Conservation (phyloP, 176 grass and related monocot genomes). For the Phyllostachys edulis region DNA sequence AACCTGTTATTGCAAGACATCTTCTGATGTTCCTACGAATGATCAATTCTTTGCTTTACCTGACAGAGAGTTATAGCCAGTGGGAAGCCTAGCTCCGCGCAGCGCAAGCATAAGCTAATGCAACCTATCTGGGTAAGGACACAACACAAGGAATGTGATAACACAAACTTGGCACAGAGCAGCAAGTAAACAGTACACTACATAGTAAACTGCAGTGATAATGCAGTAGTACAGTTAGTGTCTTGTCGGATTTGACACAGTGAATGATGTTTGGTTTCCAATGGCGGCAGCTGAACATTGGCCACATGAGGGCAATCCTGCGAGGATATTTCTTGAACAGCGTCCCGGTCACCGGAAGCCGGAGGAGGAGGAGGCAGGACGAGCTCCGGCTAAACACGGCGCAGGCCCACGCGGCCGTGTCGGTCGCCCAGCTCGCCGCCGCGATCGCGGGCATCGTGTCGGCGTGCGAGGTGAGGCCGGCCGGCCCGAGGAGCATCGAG, state of each 20-base stretch:
- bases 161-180: not conserved
- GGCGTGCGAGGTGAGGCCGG: constrained; percentile 40
- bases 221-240: not conserved
- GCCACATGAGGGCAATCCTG: constrained; percentile 52
- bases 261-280: not conserved
- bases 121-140: constrained; percentile 53
- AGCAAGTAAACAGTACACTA: not conserved
- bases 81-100: constrained; percentile 12
- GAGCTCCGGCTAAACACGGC: constrained; percentile 65
- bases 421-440: constrained; percentile 74
- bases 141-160: not conserved
- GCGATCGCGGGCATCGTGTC: constrained; percentile 62
- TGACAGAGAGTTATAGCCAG: constrained; percentile 34
- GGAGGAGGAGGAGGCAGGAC: constrained; percentile 50
- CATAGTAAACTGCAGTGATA: not conserved
- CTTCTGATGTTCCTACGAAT: not conserved
- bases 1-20: not conserved
- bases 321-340: constrained; percentile 50
- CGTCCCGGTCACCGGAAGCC: constrained; percentile 45
- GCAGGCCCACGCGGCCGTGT: constrained; percentile 74
- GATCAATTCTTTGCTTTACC: not conserved
- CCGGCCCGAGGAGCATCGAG: not conserved
- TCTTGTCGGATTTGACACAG: constrained; percentile 37
- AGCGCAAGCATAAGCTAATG: constrained; percentile 39
- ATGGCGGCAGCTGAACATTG: constrained; percentile 49